Percentiles rank a stretch among this genome's conserved stretches.
Conservation (phyloP, 2,329 filamentous ascomycete species). For the Phialophora chinensis region DNA sequence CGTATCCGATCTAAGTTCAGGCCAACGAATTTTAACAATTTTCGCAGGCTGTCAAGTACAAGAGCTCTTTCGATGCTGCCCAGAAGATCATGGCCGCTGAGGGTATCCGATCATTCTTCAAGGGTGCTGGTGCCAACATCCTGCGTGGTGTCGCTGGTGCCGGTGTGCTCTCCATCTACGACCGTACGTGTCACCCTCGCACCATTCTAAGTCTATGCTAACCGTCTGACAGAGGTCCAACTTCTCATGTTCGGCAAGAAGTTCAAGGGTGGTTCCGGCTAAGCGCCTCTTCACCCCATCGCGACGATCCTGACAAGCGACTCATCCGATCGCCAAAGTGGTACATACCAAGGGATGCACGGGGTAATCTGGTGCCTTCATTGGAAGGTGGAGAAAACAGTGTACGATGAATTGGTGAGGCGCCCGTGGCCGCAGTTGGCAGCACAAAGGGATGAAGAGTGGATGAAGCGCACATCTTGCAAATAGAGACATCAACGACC, state of each 20-base stretch:
- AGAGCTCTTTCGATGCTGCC: slow-evolving; percentile 91
- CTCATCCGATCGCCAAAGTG: slow-evolving; percentile 10
- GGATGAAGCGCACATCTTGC: slow-evolving; percentile 24
- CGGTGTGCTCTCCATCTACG: slow-evolving; percentile 99
- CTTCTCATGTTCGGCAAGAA: slow-evolving; percentile 99
- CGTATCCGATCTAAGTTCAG: slow-evolving; percentile 41
- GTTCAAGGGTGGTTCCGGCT: slow-evolving; percentile 71
- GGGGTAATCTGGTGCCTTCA: slow-evolving; percentile 26
- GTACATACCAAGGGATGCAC: neutral
- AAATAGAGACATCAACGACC: slow-evolving; percentile 31
- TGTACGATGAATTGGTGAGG: slow-evolving; percentile 21
- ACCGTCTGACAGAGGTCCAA: slow-evolving; percentile 59
- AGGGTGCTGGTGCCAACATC: slow-evolving; percentile 99
- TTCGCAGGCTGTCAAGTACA: slow-evolving; percentile 97
- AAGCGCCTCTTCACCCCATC: slow-evolving; percentile 37
- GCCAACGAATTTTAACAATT: slow-evolving; percentile 13
- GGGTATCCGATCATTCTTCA: slow-evolving; percentile 99
- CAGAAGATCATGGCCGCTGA: slow-evolving; percentile 95
- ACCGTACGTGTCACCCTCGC: slow-evolving; percentile 61
- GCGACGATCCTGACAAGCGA: slow-evolving; percentile 22
- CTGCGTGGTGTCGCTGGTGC: slow-evolving; percentile 99
- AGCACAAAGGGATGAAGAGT: slow-evolving; percentile 15
- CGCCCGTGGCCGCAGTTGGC: slow-evolving; percentile 6
- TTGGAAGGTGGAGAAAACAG: slow-evolving; percentile 17
- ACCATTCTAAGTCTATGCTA: slow-evolving; percentile 19